Conservation (phyloP, 2,329 filamentous ascomycete species). For the Elsinoe ampelina region DNA sequence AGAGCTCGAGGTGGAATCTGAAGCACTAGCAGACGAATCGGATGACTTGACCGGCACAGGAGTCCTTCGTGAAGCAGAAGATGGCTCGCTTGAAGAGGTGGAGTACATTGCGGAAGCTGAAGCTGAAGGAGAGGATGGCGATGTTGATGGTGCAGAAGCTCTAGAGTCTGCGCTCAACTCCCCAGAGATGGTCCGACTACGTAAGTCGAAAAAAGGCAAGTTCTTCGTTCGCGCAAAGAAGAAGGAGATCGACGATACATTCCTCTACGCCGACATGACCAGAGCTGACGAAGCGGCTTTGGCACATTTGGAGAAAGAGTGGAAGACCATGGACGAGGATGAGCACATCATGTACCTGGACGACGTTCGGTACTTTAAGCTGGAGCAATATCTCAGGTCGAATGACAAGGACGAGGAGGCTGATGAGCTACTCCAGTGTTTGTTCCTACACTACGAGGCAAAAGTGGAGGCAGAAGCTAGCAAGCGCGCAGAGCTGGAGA, state of each 20-base stretch:
- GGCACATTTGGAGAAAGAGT: constrained; percentile 16
- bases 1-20: constrained; percentile 28
- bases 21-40: constrained; percentile 36
- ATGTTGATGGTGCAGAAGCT: constrained; percentile 6
- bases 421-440: constrained; percentile 9
- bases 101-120: constrained; percentile 34
- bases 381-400: constrained; percentile 6
- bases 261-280: constrained; percentile 11
- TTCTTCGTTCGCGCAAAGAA: constrained; percentile 10
- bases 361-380: constrained; percentile 12
- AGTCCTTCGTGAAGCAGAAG: constrained; percentile 46
- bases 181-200: constrained; percentile 5
- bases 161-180: constrained; percentile 6
- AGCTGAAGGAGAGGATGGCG: constrained; percentile 18
- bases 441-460: constrained; percentile 13
- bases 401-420: constrained; percentile 3
- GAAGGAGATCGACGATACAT: constrained; percentile 8
- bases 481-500: constrained; percentile 7
- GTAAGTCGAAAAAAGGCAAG: constrained; percentile 12
- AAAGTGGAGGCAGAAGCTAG: constrained; percentile 27
- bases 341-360: constrained; percentile 11
- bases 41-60: constrained; percentile 37
- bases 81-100: constrained; percentile 55
- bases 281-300: constrained; percentile 2
- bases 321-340: constrained; percentile 11